phyloP scores from a whole-genome alignment of 345 rosid species.

The Excoecaria agallocha region DNA sequence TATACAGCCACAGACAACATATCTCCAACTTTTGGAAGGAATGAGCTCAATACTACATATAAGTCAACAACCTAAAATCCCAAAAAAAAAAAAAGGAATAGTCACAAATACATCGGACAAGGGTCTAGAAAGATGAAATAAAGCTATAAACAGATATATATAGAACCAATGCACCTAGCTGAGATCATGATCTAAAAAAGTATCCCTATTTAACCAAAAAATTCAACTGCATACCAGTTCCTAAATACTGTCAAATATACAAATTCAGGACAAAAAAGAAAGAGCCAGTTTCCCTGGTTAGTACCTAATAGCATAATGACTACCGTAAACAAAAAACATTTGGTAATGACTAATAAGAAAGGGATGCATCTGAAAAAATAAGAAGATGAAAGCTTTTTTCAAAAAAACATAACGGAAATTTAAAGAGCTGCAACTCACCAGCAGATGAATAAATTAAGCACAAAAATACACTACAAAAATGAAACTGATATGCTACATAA shows the following conservation, averaged over 20 bases:
- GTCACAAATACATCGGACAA: background rate
- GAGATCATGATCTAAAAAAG: background rate
- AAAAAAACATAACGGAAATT: background rate
- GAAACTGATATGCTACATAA: background rate
- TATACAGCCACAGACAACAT: conserved; percentile 71
- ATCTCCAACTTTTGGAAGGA: conserved; percentile 77
- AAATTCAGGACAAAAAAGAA: background rate
- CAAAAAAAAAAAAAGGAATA: background rate
- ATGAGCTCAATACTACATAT: conserved; percentile 69
- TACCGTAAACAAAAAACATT: background rate
- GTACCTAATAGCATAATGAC: background rate
- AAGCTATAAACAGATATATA: background rate
- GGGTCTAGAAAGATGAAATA: background rate
- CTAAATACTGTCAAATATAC: background rate
- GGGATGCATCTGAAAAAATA: background rate
- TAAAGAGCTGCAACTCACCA: background rate
- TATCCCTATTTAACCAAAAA: background rate
- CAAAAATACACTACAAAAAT: background rate
- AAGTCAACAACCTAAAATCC: conserved; percentile 72
- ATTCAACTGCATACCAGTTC: background rate
- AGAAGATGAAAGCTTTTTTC: background rate
- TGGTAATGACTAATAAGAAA: background rate
- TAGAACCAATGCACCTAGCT: background rate
- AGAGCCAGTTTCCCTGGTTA: background rate
- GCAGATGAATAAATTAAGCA: background rate